Evolutionary conservation across 371 early-diverging fungal species (phyloP), one percentile per base, ranked within the genome.

Genomic region (Basidiobolus heterosporus): DNA sequence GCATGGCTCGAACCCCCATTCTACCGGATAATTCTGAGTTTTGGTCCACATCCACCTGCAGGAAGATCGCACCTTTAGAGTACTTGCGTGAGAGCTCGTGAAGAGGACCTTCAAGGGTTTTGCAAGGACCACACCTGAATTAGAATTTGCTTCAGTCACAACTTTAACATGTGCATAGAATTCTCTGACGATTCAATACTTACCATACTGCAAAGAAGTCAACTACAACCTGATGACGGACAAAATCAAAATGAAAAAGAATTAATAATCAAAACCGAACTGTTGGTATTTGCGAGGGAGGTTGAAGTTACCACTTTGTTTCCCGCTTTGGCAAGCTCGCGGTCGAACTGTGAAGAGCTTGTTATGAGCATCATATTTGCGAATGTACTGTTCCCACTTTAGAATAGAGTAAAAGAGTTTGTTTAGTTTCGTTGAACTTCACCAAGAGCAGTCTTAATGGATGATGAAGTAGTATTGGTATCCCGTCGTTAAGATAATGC

Each of bases 131-230:
- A 43, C 49, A 49, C 49, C 49, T 49, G 38, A 21, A 13, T 7
- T 37, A 24, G 11, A 17, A 19, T 18, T 41, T 41, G 20, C 18
- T 9, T 18, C 16, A 15, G 4, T 18, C 8, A 18, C 41, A 18
- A 9, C 3, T 41, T 38, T n/a, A 38, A 38, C 17, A n/a, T 4
- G 2, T 4, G 17, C 8, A 5, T 14, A 38, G 17, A 4, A 38
- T 16, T n/a, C 35, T 9, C 1, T 40, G 20, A 22, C 30, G 35
- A 35, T 14, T 14, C 14, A 36, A 22, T 17, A 19, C 7, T 49
- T 49, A 49, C 49, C 49, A 49, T 36, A 44, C 43, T 3, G 49
- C 49, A 37, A 49, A 49, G 23, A 49, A 49, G 42, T 49, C 49
- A 16, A 49, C 49, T 16, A 49, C 49, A 7, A 49, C 44, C 49